These are phyloP conservation scores for Triticum turgidum DNA, from an alignment of 176 grass and related monocot genomes.

Conservation along the genomic window DNA sequence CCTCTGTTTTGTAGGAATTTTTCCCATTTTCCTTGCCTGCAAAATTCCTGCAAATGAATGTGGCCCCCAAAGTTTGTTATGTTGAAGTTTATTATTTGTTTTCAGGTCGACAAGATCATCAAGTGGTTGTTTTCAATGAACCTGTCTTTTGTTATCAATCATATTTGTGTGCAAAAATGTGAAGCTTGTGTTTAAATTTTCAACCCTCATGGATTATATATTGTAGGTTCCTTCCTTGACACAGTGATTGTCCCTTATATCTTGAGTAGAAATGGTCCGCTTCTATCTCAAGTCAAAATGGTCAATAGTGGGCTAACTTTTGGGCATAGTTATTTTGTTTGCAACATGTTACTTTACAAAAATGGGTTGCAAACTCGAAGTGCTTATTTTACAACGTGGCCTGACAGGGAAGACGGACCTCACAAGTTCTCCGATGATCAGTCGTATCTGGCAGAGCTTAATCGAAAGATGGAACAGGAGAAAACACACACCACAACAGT, in stretches of 20 bases:
- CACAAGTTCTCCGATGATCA: too few species aligned
- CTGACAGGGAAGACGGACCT: too few species aligned
- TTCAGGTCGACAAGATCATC: neutral
- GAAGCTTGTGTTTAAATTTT: conserved; percentile 45
- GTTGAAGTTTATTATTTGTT: neutral
- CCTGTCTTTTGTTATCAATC: neutral
- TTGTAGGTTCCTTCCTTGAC: neutral
- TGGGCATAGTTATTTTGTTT: neutral
- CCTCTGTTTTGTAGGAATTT: neutral
- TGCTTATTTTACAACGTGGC: neutral
- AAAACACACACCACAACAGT: too few species aligned
- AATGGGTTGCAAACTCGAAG: neutral
- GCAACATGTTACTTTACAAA: neutral
- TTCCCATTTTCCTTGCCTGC: neutral
- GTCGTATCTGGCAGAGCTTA: too few species aligned
- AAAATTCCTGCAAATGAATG: neutral
- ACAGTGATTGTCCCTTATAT: neutral
- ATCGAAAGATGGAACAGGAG: too few species aligned
- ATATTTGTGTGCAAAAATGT: conserved; percentile 38
- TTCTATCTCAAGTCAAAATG: neutral
- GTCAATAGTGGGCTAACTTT: neutral
- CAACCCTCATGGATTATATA: conserved; percentile 33
- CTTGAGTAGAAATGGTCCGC: neutral
- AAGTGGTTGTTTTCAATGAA: conserved; percentile 39
- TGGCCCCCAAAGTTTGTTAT: neutral